Base-by-base conservation (phyloP, 2,329 filamentous ascomycete species). In the Microdochium nivale region DNA sequence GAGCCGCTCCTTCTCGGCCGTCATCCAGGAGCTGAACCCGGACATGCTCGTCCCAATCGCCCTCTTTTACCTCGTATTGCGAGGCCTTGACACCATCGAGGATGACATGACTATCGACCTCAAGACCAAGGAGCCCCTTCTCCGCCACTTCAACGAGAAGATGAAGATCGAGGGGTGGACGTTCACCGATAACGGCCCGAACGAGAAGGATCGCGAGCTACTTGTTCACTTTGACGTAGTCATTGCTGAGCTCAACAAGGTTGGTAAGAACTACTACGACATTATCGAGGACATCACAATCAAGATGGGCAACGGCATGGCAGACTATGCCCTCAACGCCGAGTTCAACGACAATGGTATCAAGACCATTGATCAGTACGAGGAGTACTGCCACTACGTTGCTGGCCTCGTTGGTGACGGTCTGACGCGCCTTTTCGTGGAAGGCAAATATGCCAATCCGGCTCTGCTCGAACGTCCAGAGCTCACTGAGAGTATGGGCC, bases 221-320 rank as follows among this genome's bases (percentile, higher is more conserved):
- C 80, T 96, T 53, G 90, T 96, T 56, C 86, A 96, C 71, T 99
- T 99, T 67, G 84, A 96, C 67, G 81, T 86, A 52, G 84, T 99
- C 56, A 80, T 96, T 58, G 75, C 79, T 53, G 92, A 99, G 76
- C 88, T 92, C 70, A 89, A 88, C 75, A 87, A 88, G 70, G 76
- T 96, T 69, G 95, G 96, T 75, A 81, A 84, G 48, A 81, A 80
- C 52, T 97, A 99, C 73, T 81, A 80, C 68, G 80, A 77, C 7
- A 91, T 97, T 65, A 94, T 99, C 70, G 86, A 86, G 70, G 92
- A 97, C 61, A 96, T 97, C 65, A 90, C 90, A 30, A 76, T 84
- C 64, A 88, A 90, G 72, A 99, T 99, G 94, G 92, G 91, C 57
- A 91, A 97, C 64, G 94, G 94, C 59, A 99, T 99, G 94, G 94